Percentiles rank a stretch among this genome's conserved stretches.
Evolutionary conservation across 2,329 filamentous ascomycete species (phyloP).

Genomic region (Colletotrichum liaoningense): DNA sequence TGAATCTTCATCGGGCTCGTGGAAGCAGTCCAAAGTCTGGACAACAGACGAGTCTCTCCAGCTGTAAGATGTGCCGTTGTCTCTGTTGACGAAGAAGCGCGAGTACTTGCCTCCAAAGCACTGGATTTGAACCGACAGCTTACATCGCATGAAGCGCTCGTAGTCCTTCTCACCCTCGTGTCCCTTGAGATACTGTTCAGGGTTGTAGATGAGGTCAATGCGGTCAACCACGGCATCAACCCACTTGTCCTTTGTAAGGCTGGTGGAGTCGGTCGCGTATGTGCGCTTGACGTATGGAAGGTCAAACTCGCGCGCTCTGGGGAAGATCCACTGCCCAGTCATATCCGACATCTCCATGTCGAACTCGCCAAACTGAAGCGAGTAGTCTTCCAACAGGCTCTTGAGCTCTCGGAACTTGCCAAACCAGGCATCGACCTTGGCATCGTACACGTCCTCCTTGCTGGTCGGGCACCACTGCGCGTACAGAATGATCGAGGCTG

Average conservation of each 20-base stretch:
- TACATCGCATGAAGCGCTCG: conserved; percentile 42
- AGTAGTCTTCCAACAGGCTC: conserved; percentile 43
- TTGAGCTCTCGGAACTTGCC: conserved; percentile 39
- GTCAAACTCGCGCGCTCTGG: conserved; percentile 57
- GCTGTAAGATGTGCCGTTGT: conserved; percentile 59
- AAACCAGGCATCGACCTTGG: conserved; percentile 49
- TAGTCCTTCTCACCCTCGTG: conserved; percentile 42
- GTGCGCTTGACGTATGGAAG: conserved; percentile 61
- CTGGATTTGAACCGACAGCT: conserved; percentile 58
- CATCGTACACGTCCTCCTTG: conserved; percentile 48
- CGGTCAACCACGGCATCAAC: conserved; percentile 49
- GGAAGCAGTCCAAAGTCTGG: conserved; percentile 57
- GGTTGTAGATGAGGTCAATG: conserved; percentile 50
- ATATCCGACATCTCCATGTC: conserved; percentile 58
- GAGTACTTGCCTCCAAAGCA: conserved; percentile 57
- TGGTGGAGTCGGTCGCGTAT: conserved; percentile 55
- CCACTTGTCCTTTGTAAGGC: conserved; percentile 53
- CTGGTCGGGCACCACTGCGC: conserved; percentile 60
- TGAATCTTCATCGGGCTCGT: conserved; percentile 42
- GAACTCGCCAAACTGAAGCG: conserved; percentile 43
- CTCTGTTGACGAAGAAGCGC: conserved; percentile 51
- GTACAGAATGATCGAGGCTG: conserved; percentile 56
- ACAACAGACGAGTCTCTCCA: conserved; percentile 57
- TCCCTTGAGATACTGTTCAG: conserved; percentile 35
- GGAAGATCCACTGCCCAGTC: conserved; percentile 59